phyloP scores from a whole-genome alignment of 768 basidiomycete species.

The Amanita inopinata region DNA sequence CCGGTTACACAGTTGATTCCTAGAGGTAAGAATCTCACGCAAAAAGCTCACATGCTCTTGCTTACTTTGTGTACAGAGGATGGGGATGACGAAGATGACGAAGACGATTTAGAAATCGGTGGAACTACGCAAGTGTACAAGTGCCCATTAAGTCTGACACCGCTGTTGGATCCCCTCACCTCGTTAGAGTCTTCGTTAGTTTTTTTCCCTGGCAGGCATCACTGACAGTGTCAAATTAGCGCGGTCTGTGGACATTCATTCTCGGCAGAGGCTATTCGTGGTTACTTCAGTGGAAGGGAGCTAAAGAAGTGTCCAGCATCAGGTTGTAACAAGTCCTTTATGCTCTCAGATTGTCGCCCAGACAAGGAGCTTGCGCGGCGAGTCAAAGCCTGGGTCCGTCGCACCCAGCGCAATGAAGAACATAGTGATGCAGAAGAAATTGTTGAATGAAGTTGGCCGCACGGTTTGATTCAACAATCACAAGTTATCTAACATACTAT shows the following conservation, averaged over 20 bases:
- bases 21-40: conserved; percentile 37
- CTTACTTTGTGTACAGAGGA: conserved; percentile 41
- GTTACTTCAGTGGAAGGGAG: conserved; percentile 37
- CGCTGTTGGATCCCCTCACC: conserved; percentile 65
- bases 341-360: conserved; percentile 35
- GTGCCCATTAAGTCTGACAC: conserved; percentile 69
- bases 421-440: conserved; percentile 55
- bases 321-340: conserved; percentile 58
- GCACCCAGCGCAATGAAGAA: conserved; percentile 38
- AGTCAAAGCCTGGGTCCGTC: conserved; percentile 48
- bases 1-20: conserved; percentile 67
- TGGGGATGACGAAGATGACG: conserved; percentile 66
- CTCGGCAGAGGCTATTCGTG: conserved; percentile 59
- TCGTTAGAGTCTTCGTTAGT: conserved; percentile 46
- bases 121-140: conserved; percentile 76
- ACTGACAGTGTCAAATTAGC: conserved; percentile 25
- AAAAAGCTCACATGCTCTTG: neutral
- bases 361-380: conserved; percentile 55
- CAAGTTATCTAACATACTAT: neutral
- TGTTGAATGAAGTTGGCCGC: conserved; percentile 26
- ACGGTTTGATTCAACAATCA: too few species aligned
- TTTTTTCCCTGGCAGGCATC: conserved; percentile 3
- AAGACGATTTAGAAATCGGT: conserved; percentile 85
- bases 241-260: conserved; percentile 74
- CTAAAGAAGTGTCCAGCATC: conserved; percentile 54